Conservation (phyloP, 2,329 filamentous ascomycete species). For the Xylariales sp. region DNA sequence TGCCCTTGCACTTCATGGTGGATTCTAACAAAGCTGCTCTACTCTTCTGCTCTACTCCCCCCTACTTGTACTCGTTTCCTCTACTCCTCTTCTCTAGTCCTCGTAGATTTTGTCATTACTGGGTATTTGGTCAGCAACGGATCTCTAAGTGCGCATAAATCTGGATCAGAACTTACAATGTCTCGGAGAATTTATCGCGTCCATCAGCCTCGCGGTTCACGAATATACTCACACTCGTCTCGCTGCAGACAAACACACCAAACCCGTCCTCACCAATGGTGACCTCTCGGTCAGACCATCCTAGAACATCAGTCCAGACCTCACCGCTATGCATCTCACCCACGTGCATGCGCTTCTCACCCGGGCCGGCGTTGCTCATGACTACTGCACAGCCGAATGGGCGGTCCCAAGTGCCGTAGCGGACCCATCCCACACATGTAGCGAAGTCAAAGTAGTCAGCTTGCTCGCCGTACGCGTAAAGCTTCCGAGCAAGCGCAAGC, state of each 20-base stretch:
- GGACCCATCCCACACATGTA: slow-evolving; percentile 61
- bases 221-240: slow-evolving; percentile 14
- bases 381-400: slow-evolving; percentile 51
- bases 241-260: slow-evolving; percentile 49
- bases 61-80: not conserved
- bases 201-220: slow-evolving; percentile 14
- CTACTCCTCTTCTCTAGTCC: slow-evolving; percentile 1
- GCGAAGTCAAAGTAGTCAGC: slow-evolving; percentile 57
- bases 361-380: slow-evolving; percentile 47
- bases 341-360: slow-evolving; percentile 58
- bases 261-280: slow-evolving; percentile 57
- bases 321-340: slow-evolving; percentile 56
- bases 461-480: slow-evolving; percentile 64
- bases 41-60: too few species aligned
- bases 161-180: slow-evolving; percentile 11
- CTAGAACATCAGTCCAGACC: slow-evolving; percentile 60
- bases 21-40: too few species aligned
- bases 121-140: not conserved
- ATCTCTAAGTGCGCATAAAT: not conserved
- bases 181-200: slow-evolving; percentile 12
- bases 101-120: slow-evolving; percentile 9
- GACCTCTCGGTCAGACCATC: slow-evolving; percentile 50
- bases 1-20: too few species aligned
- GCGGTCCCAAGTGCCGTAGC: slow-evolving; percentile 40
- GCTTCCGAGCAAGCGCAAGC: slow-evolving; percentile 57